These are phyloP conservation scores for Psidium guajava DNA, from an alignment of 345 rosid genomes.

Conservation along the genomic window DNA sequence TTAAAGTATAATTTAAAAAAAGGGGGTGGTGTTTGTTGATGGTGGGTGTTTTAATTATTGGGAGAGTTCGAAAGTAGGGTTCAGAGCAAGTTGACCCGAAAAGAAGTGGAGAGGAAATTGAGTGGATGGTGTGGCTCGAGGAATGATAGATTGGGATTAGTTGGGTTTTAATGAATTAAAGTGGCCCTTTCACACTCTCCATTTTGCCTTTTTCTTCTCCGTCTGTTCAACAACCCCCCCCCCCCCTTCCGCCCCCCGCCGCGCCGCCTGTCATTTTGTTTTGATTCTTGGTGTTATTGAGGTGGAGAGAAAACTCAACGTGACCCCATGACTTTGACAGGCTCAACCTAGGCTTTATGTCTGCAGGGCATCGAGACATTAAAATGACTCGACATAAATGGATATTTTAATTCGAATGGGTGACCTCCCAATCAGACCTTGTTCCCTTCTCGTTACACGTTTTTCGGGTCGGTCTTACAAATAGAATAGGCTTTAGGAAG, in stretches of 20 bases:
- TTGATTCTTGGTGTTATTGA: not conserved
- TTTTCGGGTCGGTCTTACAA: slow-evolving; percentile 15
- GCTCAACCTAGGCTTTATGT: slow-evolving; percentile 1
- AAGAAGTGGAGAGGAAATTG: not conserved
- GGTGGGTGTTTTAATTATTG: not conserved
- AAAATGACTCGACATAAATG: slow-evolving; percentile 12
- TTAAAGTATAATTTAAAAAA: slow-evolving; percentile 4
- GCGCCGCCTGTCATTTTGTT: no score
- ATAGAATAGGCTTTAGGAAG: not conserved
- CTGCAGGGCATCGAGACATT: slow-evolving; percentile 30
- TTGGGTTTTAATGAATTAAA: not conserved
- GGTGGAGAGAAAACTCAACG: not conserved
- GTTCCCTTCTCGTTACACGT: slow-evolving; percentile 13
- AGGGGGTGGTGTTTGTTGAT: slow-evolving; percentile 5
- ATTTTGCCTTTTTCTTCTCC: not conserved
- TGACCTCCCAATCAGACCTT: slow-evolving; percentile 1
- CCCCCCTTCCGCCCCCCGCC: no score
- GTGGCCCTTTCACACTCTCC: not conserved
- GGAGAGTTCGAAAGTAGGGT: slow-evolving; percentile 12
- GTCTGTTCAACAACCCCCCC: no score
- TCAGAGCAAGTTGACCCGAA: slow-evolving; percentile 24
- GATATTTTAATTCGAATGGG: not conserved
- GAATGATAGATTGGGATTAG: slow-evolving; percentile 18
- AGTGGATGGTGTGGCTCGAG: slow-evolving; percentile 53
- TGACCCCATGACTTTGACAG: not conserved